phyloP scores from a whole-genome alignment of 106 monocot genomes.

The Ottelia alismoides region DNA sequence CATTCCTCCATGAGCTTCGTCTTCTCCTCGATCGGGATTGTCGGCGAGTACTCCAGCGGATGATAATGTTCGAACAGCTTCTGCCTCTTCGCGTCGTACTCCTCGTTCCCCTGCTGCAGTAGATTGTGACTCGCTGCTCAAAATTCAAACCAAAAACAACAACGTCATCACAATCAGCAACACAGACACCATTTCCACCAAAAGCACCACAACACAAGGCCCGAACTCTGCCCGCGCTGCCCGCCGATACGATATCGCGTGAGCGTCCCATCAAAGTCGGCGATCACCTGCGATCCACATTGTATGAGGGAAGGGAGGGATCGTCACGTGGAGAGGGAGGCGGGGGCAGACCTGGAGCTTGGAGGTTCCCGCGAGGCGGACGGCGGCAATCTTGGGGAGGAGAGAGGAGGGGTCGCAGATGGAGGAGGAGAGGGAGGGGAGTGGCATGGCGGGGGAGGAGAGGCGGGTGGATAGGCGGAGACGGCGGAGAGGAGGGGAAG shows the following conservation, averaged over 20 bases:
- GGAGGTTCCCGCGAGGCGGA: constrained; percentile 26
- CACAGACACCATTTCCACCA: no score
- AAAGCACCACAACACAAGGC: no score
- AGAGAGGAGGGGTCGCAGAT: constrained; percentile 29
- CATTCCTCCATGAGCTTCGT: constrained; percentile 84
- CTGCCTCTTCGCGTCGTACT: constrained; percentile 57
- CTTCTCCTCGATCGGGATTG: constrained; percentile 68
- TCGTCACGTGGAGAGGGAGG: no score
- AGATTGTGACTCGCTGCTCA: constrained; percentile 61
- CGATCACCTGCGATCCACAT: no score
- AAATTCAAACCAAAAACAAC: constrained; percentile 1
- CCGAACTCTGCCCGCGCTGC: constrained; percentile 61
- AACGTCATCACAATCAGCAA: no score
- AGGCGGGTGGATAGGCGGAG: not conserved
- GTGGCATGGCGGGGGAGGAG: not conserved
- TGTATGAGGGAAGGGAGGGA: no score
- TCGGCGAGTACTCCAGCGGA: constrained; percentile 62
- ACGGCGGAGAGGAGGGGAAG: not conserved
- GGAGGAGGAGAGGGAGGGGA: not conserved
- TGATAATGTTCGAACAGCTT: constrained; percentile 62
- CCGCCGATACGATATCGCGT: constrained; percentile 60
- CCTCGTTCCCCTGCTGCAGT: constrained; percentile 60
- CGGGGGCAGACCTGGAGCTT: constrained; percentile 84
- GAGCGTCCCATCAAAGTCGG: constrained; percentile 71
- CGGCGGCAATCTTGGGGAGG: constrained; percentile 35